Evolutionary conservation across 345 rosid species (phyloP).

Genomic region (Brassica juncea): DNA sequence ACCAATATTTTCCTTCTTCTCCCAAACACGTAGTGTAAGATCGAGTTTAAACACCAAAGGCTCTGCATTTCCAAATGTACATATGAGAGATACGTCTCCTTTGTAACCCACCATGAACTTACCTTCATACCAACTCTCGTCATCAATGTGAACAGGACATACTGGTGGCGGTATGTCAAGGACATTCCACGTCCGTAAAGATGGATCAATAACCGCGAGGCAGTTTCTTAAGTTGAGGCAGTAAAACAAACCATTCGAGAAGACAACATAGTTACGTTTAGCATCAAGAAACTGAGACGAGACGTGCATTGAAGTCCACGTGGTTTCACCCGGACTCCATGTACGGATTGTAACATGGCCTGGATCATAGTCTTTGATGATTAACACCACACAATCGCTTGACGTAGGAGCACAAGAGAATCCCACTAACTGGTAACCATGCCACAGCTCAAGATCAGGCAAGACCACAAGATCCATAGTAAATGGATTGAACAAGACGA

Average conservation of each 20-base stretch:
- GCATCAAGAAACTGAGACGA: slow-evolving; percentile 28
- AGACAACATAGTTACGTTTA: slow-evolving; percentile 25
- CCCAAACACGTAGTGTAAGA: slow-evolving; percentile 23
- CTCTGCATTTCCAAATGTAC: slow-evolving; percentile 17
- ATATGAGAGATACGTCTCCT: slow-evolving; percentile 7
- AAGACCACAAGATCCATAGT: slow-evolving; percentile 51
- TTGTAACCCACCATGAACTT: slow-evolving; percentile 27
- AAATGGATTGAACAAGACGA: slow-evolving; percentile 75
- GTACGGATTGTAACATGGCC: slow-evolving; percentile 65
- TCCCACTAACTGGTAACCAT: slow-evolving; percentile 54
- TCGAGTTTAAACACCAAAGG: slow-evolving; percentile 34
- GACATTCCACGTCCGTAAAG: slow-evolving; percentile 12
- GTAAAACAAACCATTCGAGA: slow-evolving; percentile 32
- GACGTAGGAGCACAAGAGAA: slow-evolving; percentile 74
- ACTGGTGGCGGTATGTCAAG: slow-evolving; percentile 21
- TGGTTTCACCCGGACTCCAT: slow-evolving; percentile 51
- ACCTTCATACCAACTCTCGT: slow-evolving; percentile 6
- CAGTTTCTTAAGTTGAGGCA: slow-evolving; percentile 19
- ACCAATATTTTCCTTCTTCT: slow-evolving; percentile 14
- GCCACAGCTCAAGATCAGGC: slow-evolving; percentile 38
- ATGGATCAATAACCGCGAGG: slow-evolving; percentile 32
- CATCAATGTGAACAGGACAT: slow-evolving; percentile 3
- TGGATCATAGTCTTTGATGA: slow-evolving; percentile 56
- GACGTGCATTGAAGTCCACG: slow-evolving; percentile 50
- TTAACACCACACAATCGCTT: slow-evolving; percentile 55